A percentile compares a stretch with the other conserved stretches of the same genome.
These are phyloP conservation scores for Dipteronia dyeriana DNA, from an alignment of 345 rosid genomes.

Conservation along the genomic window DNA sequence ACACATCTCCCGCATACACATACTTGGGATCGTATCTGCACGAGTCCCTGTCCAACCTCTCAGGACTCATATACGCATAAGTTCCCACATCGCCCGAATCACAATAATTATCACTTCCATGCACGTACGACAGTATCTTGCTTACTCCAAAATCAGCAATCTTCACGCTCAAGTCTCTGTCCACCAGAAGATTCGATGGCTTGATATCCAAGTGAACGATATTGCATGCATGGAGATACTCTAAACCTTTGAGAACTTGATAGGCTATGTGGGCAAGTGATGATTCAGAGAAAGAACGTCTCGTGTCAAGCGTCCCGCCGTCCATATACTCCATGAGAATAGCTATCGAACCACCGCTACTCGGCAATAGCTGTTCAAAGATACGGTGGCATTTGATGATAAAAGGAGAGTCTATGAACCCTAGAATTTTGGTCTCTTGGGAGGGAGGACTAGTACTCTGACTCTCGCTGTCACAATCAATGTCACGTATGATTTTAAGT, in stretches of 20 bases:
- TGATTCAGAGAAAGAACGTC: conserved; percentile 18
- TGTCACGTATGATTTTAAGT: background rate
- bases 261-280: conserved; percentile 2
- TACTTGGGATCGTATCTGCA: background rate
- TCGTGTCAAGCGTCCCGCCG: conserved; percentile 7
- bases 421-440: background rate
- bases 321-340: conserved; percentile 30
- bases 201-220: conserved; percentile 24
- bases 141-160: conserved; percentile 26
- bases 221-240: conserved; percentile 13
- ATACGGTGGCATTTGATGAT: conserved; percentile 3
- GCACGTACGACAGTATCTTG: background rate
- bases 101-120: background rate
- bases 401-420: background rate
- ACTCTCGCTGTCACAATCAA: too few relatives aligned
- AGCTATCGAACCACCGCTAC: background rate
- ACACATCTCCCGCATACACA: conserved; percentile 18
- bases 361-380: conserved; percentile 3
- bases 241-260: conserved; percentile 19
- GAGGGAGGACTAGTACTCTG: background rate
- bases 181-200: conserved; percentile 23
- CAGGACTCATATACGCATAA: conserved; percentile 26
- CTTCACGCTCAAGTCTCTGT: conserved; percentile 13
- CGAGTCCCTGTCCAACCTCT: conserved; percentile 19
- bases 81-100: background rate